These are phyloP conservation scores for Trichosporon ovoides DNA, from an alignment of 1,284 basidiomycete genomes.

Conservation along the genomic window DNA sequence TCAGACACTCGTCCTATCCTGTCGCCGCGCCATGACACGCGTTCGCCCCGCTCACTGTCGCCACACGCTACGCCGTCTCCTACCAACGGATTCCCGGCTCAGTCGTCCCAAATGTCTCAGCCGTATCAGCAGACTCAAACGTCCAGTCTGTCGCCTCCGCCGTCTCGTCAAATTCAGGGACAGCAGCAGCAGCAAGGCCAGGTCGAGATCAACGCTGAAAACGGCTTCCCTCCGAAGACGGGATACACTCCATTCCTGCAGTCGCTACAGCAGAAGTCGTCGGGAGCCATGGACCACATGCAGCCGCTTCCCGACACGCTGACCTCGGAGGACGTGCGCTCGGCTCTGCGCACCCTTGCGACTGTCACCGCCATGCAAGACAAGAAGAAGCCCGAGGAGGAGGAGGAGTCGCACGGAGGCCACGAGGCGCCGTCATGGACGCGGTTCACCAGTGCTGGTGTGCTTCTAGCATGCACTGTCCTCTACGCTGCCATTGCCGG, in stretches of 20 bases:
- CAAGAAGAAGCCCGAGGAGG: constrained; percentile 11
- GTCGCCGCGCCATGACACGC: background rate
- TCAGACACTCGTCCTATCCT: background rate
- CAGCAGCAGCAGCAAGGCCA: background rate
- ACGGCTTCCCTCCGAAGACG: constrained; percentile 5
- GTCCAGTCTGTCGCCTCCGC: background rate
- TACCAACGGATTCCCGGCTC: background rate
- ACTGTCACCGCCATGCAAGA: constrained; percentile 77
- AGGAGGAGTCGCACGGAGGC: constrained; percentile 56
- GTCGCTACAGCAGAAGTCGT: constrained; percentile 53
- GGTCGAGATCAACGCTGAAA: background rate
- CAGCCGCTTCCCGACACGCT: constrained; percentile 58
- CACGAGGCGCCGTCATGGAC: constrained; percentile 98
- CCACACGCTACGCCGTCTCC: constrained; percentile 1
- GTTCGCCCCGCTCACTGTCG: background rate
- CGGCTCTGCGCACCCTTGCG: constrained; percentile 75
- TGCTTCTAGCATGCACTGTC: constrained; percentile 80
- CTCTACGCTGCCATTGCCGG: constrained; percentile 95
- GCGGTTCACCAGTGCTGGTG: constrained; percentile 73
- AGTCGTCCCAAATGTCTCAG: background rate
- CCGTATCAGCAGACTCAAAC: background rate
- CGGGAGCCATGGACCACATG: constrained; percentile 19
- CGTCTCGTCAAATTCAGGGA: background rate
- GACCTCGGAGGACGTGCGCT: constrained; percentile 79
- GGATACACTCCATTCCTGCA: constrained; percentile 67